A percentile compares a stretch with the other conserved stretches of the same genome.
Evolutionary conservation across 345 rosid genomes (phyloP).

Genomic region (Eucalyptus victrix): DNA sequence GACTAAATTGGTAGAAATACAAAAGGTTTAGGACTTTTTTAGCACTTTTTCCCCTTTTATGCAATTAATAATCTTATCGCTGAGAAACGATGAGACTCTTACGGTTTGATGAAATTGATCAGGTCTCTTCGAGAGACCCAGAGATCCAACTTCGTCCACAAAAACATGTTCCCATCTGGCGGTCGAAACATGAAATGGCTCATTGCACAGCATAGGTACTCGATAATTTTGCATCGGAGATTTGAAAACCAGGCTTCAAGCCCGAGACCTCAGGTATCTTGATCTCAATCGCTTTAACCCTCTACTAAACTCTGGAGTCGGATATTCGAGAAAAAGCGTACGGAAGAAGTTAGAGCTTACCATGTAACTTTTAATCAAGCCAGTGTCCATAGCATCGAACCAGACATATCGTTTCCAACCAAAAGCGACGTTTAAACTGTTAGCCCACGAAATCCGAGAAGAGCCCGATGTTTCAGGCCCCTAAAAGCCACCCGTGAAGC

Average conservation of each 20-base stretch:
- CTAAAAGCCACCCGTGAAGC: neutral
- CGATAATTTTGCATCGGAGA: neutral
- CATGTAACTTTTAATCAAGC: neutral
- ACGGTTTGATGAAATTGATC: neutral
- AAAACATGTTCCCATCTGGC: neutral
- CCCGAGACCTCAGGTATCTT: neutral
- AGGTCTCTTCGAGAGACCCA: neutral
- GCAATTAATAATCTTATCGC: neutral
- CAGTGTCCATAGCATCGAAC: neutral
- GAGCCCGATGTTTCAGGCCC: neutral
- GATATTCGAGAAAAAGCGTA: neutral
- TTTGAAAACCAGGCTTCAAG: neutral
- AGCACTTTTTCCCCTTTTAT: neutral
- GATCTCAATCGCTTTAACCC: neutral
- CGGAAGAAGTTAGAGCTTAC: neutral
- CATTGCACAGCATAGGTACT: neutral
- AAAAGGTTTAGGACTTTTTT: no score
- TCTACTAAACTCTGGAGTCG: neutral
- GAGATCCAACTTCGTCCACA: neutral
- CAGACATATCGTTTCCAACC: neutral
- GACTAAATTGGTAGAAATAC: no score
- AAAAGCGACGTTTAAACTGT: neutral
- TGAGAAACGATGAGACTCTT: neutral
- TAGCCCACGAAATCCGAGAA: neutral
- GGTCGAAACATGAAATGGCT: neutral